Conservation (phyloP, 805 yeast species). For the Brettanomyces bruxellensis region DNA sequence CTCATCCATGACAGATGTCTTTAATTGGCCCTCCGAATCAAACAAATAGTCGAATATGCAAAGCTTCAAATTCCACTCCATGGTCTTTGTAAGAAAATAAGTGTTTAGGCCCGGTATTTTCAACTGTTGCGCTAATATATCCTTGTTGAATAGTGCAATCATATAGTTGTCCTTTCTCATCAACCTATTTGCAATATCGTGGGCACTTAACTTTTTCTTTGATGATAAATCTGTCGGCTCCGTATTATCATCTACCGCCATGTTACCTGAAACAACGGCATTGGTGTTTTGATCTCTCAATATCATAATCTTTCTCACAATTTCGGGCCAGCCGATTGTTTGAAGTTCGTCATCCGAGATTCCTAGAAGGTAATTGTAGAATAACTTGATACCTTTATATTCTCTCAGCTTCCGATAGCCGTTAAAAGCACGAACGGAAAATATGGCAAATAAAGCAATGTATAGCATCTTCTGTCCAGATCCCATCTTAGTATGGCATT, state of each 20-base stretch:
- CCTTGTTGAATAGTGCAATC: constrained; percentile 80
- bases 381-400: constrained; percentile 64
- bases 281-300: constrained; percentile 81
- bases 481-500: constrained; percentile 39
- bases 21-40: constrained; percentile 73
- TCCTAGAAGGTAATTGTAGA: constrained; percentile 62
- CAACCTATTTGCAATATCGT: constrained; percentile 88
- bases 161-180: constrained; percentile 93
- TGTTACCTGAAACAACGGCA: constrained; percentile 44
- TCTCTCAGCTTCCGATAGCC: constrained; percentile 55
- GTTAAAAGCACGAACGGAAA: constrained; percentile 43
- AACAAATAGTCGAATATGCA: constrained; percentile 84
- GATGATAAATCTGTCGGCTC: constrained; percentile 48
- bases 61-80: constrained; percentile 90
- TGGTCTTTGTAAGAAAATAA: constrained; percentile 61
- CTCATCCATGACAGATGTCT: constrained; percentile 61
- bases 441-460: constrained; percentile 50
- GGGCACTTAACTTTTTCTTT: constrained; percentile 76
- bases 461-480: constrained; percentile 48
- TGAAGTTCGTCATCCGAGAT: constrained; percentile 77
- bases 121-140: constrained; percentile 58
- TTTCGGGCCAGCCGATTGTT: constrained; percentile 87
- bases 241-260: constrained; percentile 9
- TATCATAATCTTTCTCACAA: constrained; percentile 65
- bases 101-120: constrained; percentile 27